A percentile compares a stretch with the other conserved stretches of the same genome.
Evolutionary conservation across 352 stramenopile species (phyloP).

Genomic region (Blastocystis sp.): DNA sequence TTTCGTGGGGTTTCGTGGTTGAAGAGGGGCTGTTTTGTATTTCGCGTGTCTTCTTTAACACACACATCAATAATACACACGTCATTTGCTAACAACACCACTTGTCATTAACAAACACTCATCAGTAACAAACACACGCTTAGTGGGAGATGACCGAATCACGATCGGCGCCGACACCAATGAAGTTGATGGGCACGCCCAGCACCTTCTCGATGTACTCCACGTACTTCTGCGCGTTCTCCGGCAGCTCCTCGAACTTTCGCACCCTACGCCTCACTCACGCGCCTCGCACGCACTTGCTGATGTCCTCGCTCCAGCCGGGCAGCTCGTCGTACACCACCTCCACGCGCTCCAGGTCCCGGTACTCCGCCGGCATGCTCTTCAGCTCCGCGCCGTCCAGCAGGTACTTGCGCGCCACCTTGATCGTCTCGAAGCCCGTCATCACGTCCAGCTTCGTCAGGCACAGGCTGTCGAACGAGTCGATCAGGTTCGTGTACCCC

Average conservation of each 20-base stretch:
- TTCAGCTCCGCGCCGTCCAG: conserved; percentile 52
- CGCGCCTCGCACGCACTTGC: conserved; percentile 43
- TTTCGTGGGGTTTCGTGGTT: no score
- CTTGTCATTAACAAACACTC: background rate
- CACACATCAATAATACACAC: no score
- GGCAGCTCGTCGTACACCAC: conserved; percentile 75
- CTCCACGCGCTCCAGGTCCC: conserved; percentile 72
- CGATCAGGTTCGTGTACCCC: conserved; percentile 87
- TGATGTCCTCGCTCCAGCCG: conserved; percentile 94
- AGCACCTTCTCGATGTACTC: conserved; percentile 91
- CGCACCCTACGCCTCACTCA: conserved; percentile 77
- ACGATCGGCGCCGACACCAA: conserved; percentile 91
- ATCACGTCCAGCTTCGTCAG: conserved; percentile 98
- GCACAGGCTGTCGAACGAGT: conserved; percentile 93
- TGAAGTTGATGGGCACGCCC: conserved; percentile 93
- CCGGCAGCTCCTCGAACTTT: conserved; percentile 91
- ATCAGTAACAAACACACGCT: conserved; percentile 12
- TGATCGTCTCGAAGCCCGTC: conserved; percentile 87
- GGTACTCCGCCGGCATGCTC: conserved; percentile 21
- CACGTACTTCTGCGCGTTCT: conserved; percentile 91
- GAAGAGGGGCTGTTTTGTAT: no score
- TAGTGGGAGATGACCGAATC: conserved; percentile 72
- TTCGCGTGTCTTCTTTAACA: no score
- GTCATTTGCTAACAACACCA: background rate
- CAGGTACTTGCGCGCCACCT: conserved; percentile 71